These are phyloP conservation scores for Raffaelea ambrosiae DNA, from an alignment of 2,329 filamentous ascomycete species.

Conservation along the genomic window DNA sequence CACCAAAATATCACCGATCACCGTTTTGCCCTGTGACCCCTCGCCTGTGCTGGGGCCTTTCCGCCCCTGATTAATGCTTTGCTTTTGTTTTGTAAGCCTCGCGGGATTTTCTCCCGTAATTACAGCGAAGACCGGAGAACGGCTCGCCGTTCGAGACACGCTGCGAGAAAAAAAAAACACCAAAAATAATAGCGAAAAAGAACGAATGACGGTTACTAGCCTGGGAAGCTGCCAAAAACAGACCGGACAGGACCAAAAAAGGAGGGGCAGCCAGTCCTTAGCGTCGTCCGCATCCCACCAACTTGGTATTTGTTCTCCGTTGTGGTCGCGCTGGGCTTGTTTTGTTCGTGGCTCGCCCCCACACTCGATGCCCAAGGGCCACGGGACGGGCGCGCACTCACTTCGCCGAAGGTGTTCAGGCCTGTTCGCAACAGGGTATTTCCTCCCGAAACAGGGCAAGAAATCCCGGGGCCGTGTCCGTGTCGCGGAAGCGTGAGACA, in stretches of 20 bases:
- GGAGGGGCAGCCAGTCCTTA: too few species aligned
- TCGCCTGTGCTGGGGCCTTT: too few species aligned
- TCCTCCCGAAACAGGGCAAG: not conserved
- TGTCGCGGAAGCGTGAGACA: not conserved
- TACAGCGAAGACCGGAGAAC: slow-evolving; percentile 5
- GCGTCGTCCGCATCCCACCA: too few species aligned
- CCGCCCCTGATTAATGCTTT: not conserved
- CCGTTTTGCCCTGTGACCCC: too few species aligned
- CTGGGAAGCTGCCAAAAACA: too few species aligned
- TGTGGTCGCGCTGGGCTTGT: not conserved
- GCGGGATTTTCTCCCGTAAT: slow-evolving; percentile 5
- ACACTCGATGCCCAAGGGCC: too few species aligned
- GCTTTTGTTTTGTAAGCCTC: not conserved
- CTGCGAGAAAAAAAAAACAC: not conserved
- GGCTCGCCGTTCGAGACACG: not conserved
- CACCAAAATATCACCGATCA: too few species aligned
- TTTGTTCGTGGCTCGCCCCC: not conserved
- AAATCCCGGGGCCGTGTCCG: not conserved
- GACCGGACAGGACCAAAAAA: not conserved
- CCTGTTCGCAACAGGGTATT: too few species aligned
- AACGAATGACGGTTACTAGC: too few species aligned
- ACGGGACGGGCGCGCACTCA: too few species aligned
- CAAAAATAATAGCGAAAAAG: not conserved
- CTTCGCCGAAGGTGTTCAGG: too few species aligned
- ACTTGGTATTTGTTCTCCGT: too few species aligned